phyloP scores from a whole-genome alignment of 148 eudicot genomes.

The Chenopodium quinoa region DNA sequence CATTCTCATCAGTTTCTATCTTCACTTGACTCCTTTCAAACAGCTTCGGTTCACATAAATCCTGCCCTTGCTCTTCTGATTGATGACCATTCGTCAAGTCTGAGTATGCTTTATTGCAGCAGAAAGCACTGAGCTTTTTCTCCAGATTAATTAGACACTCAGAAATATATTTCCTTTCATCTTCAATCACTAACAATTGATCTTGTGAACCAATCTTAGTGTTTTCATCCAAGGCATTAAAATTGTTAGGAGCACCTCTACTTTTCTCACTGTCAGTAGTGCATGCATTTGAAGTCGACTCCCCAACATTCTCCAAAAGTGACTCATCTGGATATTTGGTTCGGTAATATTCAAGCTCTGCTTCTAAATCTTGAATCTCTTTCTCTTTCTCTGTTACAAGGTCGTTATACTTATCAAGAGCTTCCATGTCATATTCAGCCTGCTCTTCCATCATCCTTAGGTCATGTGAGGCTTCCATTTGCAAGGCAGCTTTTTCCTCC shows the following conservation, averaged over 20 bases:
- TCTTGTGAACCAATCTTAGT: slow-evolving; percentile 7
- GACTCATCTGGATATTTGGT: slow-evolving; percentile 38
- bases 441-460: slow-evolving; percentile 98
- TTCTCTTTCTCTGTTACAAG: slow-evolving; percentile 71
- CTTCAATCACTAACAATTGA: slow-evolving; percentile 38
- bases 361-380: slow-evolving; percentile 75
- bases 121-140: slow-evolving; percentile 42
- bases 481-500: slow-evolving; percentile 89
- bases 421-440: slow-evolving; percentile 88
- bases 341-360: slow-evolving; percentile 57
- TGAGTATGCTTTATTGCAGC: slow-evolving; percentile 18
- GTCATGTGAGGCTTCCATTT: slow-evolving; percentile 94
- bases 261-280: slow-evolving; percentile 9
- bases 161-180: slow-evolving; percentile 45
- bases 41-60: slow-evolving; percentile 18
- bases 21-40: slow-evolving; percentile 21
- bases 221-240: neutral
- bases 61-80: slow-evolving; percentile 21
- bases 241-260: neutral
- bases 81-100: slow-evolving; percentile 23
- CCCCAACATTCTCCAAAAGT: slow-evolving; percentile 26
- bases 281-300: slow-evolving; percentile 27
- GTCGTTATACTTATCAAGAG: slow-evolving; percentile 68
- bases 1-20: slow-evolving; percentile 21
- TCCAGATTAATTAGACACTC: slow-evolving; percentile 46